Conservation (phyloP, 2,329 filamentous ascomycete genomes). For the Ophiostoma montium region DNA sequence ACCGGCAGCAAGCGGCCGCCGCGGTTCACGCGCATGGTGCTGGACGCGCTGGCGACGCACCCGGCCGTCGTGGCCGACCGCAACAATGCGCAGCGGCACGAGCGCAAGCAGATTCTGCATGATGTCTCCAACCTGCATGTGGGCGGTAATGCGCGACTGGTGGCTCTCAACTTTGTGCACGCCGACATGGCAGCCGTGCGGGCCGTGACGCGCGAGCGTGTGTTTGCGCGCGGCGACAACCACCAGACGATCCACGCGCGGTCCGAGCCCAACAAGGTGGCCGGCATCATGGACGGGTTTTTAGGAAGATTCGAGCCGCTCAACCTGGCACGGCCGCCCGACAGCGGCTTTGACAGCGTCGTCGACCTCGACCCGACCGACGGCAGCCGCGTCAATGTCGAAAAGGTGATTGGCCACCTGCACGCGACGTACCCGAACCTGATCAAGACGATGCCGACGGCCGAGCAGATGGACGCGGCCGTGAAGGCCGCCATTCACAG, state of each 20-base stretch:
- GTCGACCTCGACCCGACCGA: conserved; percentile 70
- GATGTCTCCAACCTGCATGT: conserved; percentile 54
- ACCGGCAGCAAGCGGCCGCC: conserved; percentile 62
- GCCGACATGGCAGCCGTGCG: conserved; percentile 62
- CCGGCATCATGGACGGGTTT: conserved; percentile 92
- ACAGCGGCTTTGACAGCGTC: conserved; percentile 67
- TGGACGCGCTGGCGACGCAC: conserved; percentile 46
- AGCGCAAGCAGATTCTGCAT: conserved; percentile 73
- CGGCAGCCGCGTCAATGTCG: conserved; percentile 74
- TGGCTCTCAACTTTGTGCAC: conserved; percentile 83
- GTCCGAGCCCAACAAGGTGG: conserved; percentile 57
- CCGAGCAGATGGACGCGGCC: conserved; percentile 64
- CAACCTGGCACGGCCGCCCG: conserved; percentile 51
- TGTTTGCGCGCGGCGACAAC: conserved; percentile 80
- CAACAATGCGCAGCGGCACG: conserved; percentile 82
- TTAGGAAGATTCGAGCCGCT: conserved; percentile 71
- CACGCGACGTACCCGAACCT: conserved; percentile 67
- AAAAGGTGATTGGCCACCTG: conserved; percentile 58
- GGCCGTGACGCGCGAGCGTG: conserved; percentile 59
- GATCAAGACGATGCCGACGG: conserved; percentile 53
- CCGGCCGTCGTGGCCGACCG: conserved; percentile 78
- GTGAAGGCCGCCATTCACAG: conserved; percentile 60
- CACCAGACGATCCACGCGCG: conserved; percentile 94
- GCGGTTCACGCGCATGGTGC: conserved; percentile 59
- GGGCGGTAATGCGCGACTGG: conserved; percentile 54